Base-by-base conservation (phyloP, 176 grass and related monocot species). In the Oryza meyeriana region DNA sequence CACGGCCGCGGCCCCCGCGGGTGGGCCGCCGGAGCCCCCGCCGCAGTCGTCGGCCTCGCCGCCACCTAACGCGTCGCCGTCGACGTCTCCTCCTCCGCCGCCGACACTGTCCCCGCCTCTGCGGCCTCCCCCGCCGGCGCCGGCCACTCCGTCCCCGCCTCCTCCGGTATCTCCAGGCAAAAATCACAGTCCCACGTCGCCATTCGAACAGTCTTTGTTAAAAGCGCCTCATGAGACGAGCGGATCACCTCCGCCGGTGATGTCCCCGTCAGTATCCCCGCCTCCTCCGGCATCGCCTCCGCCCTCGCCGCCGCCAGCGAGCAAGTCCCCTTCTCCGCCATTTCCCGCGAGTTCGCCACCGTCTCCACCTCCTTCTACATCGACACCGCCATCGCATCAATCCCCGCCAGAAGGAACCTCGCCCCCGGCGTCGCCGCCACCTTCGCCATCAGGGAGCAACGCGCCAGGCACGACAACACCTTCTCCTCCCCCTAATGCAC, bases 241-340 rank as follows among this genome's bases (percentile, higher is more conserved):
- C 12, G 26, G 0, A 41, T 63, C 57, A 34, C 29, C 3, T 33
- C 85, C 71, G 8, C 42, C 29, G 12, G 39, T 6, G 16, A 79
- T 20, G 13, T 40, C 80, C 2, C 44, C 89, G 28, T 0, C 50
- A 24, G 0, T 58, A 25, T 64, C 82, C 38, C 35, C 79, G 5
- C 79, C 89, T 25, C 85, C 85, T 35, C 79, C 66, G 2, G 59
- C 61, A 24, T 74, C 79, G 6, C 77, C 81, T 36, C 42, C 80
- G 20, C 70, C 85, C 2, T 83, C 89, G 0, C 52, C 81, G 11
- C 85, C 81, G 28, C 42, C 36, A 26, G 4, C 64, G 18, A 85
- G 28, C 44, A 42, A 10, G 16, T 78, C 66, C 28, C 28, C 88
- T 34, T 67, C 84, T 52, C 79, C 78, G 8, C 45, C 83, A 24